These are phyloP conservation scores for Pneumocystis wakefieldiae DNA, from an alignment of 1,139 yeast species.

Conservation along the genomic window DNA sequence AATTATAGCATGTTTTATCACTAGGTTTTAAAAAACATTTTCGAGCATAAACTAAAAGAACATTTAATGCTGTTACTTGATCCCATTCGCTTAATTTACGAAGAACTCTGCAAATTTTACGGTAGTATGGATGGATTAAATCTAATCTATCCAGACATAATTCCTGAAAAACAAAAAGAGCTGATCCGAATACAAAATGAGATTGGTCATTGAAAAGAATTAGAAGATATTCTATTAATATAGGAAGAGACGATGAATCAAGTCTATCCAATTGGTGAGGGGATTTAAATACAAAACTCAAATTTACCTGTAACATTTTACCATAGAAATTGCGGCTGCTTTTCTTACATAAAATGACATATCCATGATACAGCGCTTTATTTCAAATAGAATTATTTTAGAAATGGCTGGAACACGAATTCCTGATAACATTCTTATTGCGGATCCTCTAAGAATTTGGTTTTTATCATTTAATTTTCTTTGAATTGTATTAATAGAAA, in stretches of 20 bases:
- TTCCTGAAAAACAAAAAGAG: constrained; percentile 43
- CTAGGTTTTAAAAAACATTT: constrained; percentile 30
- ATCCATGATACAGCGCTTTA: constrained; percentile 56
- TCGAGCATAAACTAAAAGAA: constrained; percentile 53
- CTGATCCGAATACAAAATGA: constrained; percentile 52
- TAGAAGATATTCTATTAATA: constrained; percentile 37
- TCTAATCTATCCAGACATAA: constrained; percentile 46
- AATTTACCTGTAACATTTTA: constrained; percentile 34
- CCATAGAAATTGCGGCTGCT: constrained; percentile 64
- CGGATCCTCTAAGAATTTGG: constrained; percentile 53
- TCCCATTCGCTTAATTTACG: constrained; percentile 60
- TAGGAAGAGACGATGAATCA: constrained; percentile 29
- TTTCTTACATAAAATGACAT: constrained; percentile 64
- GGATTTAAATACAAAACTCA: background rate
- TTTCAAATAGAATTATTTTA: constrained; percentile 61
- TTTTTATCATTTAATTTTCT: constrained; percentile 58
- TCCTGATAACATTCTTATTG: constrained; percentile 67
- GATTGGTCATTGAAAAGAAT: constrained; percentile 50
- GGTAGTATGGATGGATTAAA: constrained; percentile 55
- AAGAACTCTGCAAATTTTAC: constrained; percentile 44
- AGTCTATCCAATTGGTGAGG: constrained; percentile 20
- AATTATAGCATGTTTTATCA: background rate
- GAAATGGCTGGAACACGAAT: constrained; percentile 65
- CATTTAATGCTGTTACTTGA: constrained; percentile 45
- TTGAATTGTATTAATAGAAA: constrained; percentile 85